Percentiles rank a stretch among this genome's conserved stretches.
These are phyloP conservation scores for Coemansia sp. DNA, from an alignment of 192 early-diverging fungal genomes.

Conservation along the genomic window DNA sequence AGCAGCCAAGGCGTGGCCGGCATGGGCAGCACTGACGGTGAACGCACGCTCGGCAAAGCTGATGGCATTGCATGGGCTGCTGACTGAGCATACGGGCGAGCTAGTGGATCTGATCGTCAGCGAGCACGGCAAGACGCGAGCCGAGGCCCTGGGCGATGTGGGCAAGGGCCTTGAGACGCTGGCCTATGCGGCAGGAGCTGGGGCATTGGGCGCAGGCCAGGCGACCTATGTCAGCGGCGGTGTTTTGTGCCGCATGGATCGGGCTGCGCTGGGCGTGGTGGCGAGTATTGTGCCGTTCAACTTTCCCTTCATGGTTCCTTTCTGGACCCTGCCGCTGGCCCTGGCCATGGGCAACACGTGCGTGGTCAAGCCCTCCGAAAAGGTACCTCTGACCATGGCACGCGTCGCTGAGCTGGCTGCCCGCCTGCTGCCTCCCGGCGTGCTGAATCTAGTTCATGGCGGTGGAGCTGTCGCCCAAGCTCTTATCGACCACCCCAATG, in stretches of 20 bases:
- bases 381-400: slow-evolving; percentile 79
- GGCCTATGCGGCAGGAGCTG: slow-evolving; percentile 71
- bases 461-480: slow-evolving; percentile 52
- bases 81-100: slow-evolving; percentile 63
- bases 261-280: slow-evolving; percentile 73
- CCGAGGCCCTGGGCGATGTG: slow-evolving; percentile 72
- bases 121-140: slow-evolving; percentile 80
- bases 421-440: slow-evolving; percentile 68
- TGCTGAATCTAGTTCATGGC: slow-evolving; percentile 77
- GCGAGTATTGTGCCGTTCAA: slow-evolving; percentile 80
- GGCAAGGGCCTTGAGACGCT: slow-evolving; percentile 78
- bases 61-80: slow-evolving; percentile 60
- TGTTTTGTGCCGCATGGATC: slow-evolving; percentile 65
- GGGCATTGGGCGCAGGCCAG: slow-evolving; percentile 64
- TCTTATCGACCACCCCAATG: slow-evolving; percentile 62
- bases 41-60: slow-evolving; percentile 69
- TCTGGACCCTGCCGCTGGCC: slow-evolving; percentile 79
- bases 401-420: slow-evolving; percentile 61
- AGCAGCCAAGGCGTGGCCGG: slow-evolving; percentile 58
- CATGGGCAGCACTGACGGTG: slow-evolving; percentile 64
- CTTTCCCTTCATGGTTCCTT: slow-evolving; percentile 83
- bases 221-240: slow-evolving; percentile 67
- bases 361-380: slow-evolving; percentile 79
- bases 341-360: slow-evolving; percentile 71
- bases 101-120: slow-evolving; percentile 69